Evolutionary conservation across 768 basidiomycete species (phyloP), one percentile per base, ranked within the genome.

Genomic region (Mycena epipterygia): DNA sequence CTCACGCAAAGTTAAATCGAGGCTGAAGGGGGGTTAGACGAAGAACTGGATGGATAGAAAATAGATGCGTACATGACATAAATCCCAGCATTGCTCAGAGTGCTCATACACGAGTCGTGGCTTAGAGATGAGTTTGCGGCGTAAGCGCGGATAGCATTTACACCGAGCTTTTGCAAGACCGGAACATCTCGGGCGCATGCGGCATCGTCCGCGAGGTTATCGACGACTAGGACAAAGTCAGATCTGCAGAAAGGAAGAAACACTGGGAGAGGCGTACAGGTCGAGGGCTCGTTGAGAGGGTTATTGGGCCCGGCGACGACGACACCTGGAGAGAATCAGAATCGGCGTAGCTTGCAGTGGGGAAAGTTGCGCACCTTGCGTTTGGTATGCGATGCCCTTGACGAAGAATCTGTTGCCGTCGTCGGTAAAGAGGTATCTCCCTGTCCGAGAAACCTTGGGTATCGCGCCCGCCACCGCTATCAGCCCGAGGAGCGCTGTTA

Each of bases 141-240:
- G 85, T 98, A 97, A 2, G 92, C 92, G 64, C 95, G 91, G 58
- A 98, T 85, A 41, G 91, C 84, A 77, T 97, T 98, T 77, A 97
- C 89, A 11, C 89, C 88, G 21, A 97, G 89, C 64, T 92, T 82
- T 76, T 91, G 84, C 39, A 98, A 86, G 80, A 88, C 90, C 1
- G 94, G 93, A n/a, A 96, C 73, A 80, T 98, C 96, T 51, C 96
- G 90, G 17, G 84, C 79, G 79, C 96, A 98, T 30, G 87, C 89
- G 39, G 84, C 80, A 23, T 84, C 81, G 52, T 93, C 85, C 2
- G 94, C 86, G 42, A 97, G 86, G 9, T 96, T 93, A 79, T 97
- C 96, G 52, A 89, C 84, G 81, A 91, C 87, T 70, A n/a, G 21
- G 29, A 42, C 48, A 44, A 63, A 33, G 56, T 39, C 27, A 9